A percentile compares a stretch with the other conserved stretches of the same genome.
Conservation (phyloP, 2,329 filamentous ascomycete genomes). For the Ceratocystis eucalypticola region DNA sequence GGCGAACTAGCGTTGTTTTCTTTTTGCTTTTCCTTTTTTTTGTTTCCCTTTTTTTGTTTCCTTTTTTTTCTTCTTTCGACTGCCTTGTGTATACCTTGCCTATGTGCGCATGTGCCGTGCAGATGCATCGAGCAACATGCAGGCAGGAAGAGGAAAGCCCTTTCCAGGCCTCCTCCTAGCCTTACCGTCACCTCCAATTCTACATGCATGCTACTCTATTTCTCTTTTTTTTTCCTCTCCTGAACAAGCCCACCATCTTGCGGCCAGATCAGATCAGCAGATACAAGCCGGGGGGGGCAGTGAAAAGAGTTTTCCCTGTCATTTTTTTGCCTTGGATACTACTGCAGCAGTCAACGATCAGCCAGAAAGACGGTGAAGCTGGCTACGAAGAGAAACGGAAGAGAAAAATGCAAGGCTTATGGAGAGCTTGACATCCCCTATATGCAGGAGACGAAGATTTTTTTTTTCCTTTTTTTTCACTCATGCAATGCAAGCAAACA, state of each 20-base stretch:
- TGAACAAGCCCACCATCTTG: neutral
- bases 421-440: neutral
- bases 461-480: neutral
- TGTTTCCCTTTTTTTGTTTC: neutral
- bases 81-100: neutral
- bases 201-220: neutral
- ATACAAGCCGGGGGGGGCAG: no score
- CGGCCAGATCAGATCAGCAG: neutral
- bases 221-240: neutral
- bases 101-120: neutral
- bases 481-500: neutral
- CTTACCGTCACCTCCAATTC: neutral
- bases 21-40: neutral
- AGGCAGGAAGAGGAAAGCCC: neutral
- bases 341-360: neutral
- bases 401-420: neutral
- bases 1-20: neutral
- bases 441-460: neutral
- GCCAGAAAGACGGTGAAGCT: slow-evolving; percentile 4
- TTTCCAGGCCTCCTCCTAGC: neutral
- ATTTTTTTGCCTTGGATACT: neutral
- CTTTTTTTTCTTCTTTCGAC: neutral
- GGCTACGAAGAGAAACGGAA: neutral
- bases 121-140: neutral
- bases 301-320: no score